Base-by-base conservation (phyloP, 768 basidiomycete genomes). In the Suillus discolor region DNA sequence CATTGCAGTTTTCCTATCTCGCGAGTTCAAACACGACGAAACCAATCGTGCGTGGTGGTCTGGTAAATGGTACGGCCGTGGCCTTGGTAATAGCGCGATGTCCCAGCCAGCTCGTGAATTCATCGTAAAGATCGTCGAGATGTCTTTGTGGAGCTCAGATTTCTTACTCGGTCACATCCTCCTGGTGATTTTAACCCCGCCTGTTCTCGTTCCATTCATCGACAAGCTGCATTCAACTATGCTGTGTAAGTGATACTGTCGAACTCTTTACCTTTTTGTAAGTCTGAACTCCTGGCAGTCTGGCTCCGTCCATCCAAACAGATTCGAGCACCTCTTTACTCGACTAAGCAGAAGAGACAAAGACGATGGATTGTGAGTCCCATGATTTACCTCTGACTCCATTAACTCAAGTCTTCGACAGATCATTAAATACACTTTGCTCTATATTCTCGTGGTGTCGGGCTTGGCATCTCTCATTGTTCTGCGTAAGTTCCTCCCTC, bases 1-100 rank as follows among this genome's bases (percentile, higher is more conserved):
- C 63, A 99, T 99, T 68, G 86, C 96, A 6, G 91, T 95, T 55
- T 94, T 96, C 85, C 85, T 99, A 55, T 94, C 95, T 31, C 91
- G 97, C 73, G 97, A 99, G 79, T 97, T 91, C 84, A 98, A 99
- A 81, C 94, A 97, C 75, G 97, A 99, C 74, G 96, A 98, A 81
- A 96, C 94, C 34, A 99, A 99, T 81, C 86, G 93, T 67, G 96
- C 96, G 2, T 99, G 97, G 97, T 99, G 97, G 97, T 96, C 96
- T 20, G 96, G 96, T 67, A 91, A 92, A 82, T 98, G 97, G 97
- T 96, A 96, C 74, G 96, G 96, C 57, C 86, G 95, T 65, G 93
- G 94, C 36, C 83, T 99, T 23, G 97, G 97, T 16, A 85, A 85
- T n/a, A 91, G 93, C 41, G 94, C 93, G 44, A 89, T 97, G 75